Evolutionary conservation across 306 rosid species (phyloP), one percentile per base, ranked within the genome.

Genomic region (Purshia tridentata): DNA sequence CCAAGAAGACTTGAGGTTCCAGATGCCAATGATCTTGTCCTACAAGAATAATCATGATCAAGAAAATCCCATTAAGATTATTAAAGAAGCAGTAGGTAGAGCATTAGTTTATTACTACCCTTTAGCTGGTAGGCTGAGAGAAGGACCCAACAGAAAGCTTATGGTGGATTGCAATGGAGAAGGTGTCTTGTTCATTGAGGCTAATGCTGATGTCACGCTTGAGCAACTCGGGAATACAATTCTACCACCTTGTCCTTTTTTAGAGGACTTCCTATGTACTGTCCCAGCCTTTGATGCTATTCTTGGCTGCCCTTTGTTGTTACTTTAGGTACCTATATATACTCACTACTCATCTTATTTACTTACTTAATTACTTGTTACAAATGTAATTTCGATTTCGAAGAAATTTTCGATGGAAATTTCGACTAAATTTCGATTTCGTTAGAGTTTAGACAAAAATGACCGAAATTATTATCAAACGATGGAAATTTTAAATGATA

Each of bases 71-170:
- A 70, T 55, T 5, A 37, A 11, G 40, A 64, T 50, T 0, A 76
- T 83, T 4, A 72, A 52, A 53, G 77, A 83, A 0, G 84, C 79
- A 2, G 15, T 82, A 6, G 54, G 78, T 1, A 60, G 9, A 40
- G 29, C 83, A 9, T 7, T 83, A 16, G 82, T 80, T 63, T 55
- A 61, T 48, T 83, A 79, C 67, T 76, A 79, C 40, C 87, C 87
- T 4, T 56, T 83, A 13, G 84, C 84, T 0, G 87, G 87, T 2
- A 35, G 80, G 69, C 68, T 83, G 0, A 70, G 72, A 51, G 81
- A 79, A 75, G 81, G 69, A 0, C 61, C 20, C 1, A 60, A 74
- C 2, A 3, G 61, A 35, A 83, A 83, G 75, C 54, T 83, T 0
- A 1, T 69, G 15, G 84, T 79, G 1, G 81, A 83, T 0, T 83